A percentile compares a stretch with the other conserved stretches of the same genome.
Evolutionary conservation across 2,329 filamentous ascomycete genomes (phyloP).

Genomic region (Hymenoscyphus scutula): DNA sequence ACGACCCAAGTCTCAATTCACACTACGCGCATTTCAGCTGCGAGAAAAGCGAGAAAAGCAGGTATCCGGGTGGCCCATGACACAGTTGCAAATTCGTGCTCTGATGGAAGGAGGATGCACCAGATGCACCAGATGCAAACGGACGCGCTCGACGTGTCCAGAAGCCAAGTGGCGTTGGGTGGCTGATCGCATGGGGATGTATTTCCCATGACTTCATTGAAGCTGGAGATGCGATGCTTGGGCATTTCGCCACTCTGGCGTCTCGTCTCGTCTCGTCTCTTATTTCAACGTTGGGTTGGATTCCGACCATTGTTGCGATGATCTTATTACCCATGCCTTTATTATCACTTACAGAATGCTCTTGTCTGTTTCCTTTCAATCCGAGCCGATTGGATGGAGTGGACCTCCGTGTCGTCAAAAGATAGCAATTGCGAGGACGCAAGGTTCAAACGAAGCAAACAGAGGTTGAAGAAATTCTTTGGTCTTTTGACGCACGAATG

Average conservation of each 20-base stretch:
- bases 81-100: neutral
- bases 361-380: neutral
- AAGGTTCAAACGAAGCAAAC: too few species aligned
- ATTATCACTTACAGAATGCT: neutral
- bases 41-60: neutral
- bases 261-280: neutral
- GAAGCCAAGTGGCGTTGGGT: neutral
- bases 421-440: too few species aligned
- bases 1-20: neutral
- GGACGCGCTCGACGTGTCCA: neutral
- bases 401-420: neutral
- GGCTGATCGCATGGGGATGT: neutral
- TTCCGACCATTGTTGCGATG: neutral
- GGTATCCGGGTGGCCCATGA: neutral
- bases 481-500: too few species aligned
- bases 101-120: neutral
- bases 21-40: neutral
- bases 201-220: slow-evolving; percentile 4
- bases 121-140: neutral
- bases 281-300: neutral
- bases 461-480: too few species aligned
- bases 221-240: neutral
- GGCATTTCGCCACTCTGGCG: neutral
- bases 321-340: neutral
- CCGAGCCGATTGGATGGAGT: neutral